phyloP scores from a whole-genome alignment of 2,329 filamentous ascomycete species.

The Cordyceps sp. region DNA sequence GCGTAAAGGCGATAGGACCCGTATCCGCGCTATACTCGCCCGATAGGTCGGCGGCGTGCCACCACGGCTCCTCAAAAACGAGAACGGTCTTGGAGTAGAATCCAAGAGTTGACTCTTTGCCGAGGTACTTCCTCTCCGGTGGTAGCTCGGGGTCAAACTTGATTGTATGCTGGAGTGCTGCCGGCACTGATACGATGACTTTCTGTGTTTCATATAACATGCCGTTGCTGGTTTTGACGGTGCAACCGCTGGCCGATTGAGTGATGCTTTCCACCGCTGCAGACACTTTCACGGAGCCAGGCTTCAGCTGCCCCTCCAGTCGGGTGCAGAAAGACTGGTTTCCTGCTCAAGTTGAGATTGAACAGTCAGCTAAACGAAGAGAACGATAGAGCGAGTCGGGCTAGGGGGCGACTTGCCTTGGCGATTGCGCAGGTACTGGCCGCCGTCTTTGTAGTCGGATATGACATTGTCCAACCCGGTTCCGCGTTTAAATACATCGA shows the following conservation, averaged over 20 bases:
- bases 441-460: not conserved
- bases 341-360: not conserved
- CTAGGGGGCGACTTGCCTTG: not conserved
- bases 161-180: not conserved
- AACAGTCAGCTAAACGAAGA: not conserved
- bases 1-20: not conserved
- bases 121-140: not conserved
- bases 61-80: not conserved
- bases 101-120: not conserved
- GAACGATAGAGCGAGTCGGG: too few species aligned
- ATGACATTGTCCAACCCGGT: not conserved
- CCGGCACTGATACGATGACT: not conserved
- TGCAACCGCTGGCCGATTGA: not conserved
- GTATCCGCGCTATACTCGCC: not conserved
- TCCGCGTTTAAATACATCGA: not conserved
- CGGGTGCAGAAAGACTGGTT: not conserved
- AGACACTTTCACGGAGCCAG: not conserved
- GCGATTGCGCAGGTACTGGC: not conserved
- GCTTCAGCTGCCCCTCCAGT: not conserved
- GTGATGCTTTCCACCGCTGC: not conserved
- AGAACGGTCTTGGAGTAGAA: not conserved
- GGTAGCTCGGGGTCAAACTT: not conserved
- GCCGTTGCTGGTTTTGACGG: not conserved
- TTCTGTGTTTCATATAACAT: not conserved
- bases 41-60: not conserved